Base-by-base conservation (phyloP, 148 eudicot species). In the Hydrangea macrophylla region DNA sequence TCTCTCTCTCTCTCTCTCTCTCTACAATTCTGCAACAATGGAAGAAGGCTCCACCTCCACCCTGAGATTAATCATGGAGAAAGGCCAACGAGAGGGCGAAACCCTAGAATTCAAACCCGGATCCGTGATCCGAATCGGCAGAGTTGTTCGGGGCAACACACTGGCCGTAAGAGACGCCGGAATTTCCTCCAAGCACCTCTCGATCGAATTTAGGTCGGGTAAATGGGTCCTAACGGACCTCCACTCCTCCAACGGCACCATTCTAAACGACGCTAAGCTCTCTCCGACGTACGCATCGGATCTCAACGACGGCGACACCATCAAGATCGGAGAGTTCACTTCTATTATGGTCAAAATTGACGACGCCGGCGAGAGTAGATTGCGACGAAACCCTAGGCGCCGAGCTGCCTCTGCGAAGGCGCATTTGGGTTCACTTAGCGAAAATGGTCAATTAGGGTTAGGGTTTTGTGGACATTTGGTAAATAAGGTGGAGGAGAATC, bases 171-270 rank as follows among this genome's bases (percentile, higher is more conserved):
- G 90, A 77, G 98, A 92, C 66, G 55, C 78, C 0, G 98, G 94
- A 0, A 80, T 92, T 58, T 92, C 98, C 45, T 77, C 98, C 62
- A 84, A 90, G 37, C 98, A 88, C 66, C 76, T 90, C 20, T 0
- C 22, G 3, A 84, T 92, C 69, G 77, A 83, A 13, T 67, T 53
- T 24, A 73, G 30, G 44, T 54, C 75, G 1, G 75, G 68, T 0
- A 51, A 75, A 17, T 92, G 97, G 97, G 23, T 75, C 23, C 44
- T 87, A 64, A 70, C 75, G 24, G 97, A 92, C 64, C 76, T 89
- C 11, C 89, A 70, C n/a, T 89, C 97, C 2, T 83, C 88, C 0
- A 92, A 92, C 60, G 96, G 98, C 62, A 92, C 92, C 28, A 1
- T 78, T 27, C 28, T 92, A 59, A 88, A 90, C 67, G 67, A 71